phyloP scores from a whole-genome alignment of 2,329 filamentous ascomycete species.

The Domatiomyces globalis region DNA sequence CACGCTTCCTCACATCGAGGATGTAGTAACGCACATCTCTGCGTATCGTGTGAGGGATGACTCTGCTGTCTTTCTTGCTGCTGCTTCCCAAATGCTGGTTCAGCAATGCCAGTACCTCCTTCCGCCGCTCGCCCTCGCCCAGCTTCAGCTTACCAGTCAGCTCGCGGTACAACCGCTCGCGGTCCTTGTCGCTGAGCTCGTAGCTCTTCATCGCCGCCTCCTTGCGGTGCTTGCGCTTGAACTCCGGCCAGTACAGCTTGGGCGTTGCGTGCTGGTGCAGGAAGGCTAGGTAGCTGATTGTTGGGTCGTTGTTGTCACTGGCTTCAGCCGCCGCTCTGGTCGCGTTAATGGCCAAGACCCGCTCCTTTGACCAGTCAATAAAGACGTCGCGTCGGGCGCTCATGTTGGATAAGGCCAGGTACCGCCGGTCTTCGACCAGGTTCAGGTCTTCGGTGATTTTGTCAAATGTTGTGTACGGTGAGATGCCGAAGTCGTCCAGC shows the following conservation, averaged over 20 bases:
- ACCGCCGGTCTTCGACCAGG: conserved; percentile 73
- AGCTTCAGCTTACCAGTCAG: conserved; percentile 33
- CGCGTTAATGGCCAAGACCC: conserved; percentile 58
- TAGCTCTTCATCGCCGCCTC: conserved; percentile 54
- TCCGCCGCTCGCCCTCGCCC: conserved; percentile 32
- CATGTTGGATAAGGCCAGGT: conserved; percentile 70
- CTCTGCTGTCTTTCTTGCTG: conserved; percentile 1
- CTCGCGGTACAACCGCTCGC: conserved; percentile 36
- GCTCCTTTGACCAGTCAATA: conserved; percentile 67
- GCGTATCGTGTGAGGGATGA: conserved; percentile 6
- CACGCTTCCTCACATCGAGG: conserved; percentile 9
- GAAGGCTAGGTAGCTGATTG: conserved; percentile 67
- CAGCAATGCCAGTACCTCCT: conserved; percentile 31
- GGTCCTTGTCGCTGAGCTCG: conserved; percentile 33
- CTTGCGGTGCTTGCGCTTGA: conserved; percentile 77
- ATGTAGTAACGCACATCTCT: conserved; percentile 14
- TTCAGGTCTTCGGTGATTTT: conserved; percentile 69
- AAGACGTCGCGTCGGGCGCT: conserved; percentile 69
- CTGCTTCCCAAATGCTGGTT: conserved; percentile 17
- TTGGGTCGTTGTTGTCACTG: conserved; percentile 62
- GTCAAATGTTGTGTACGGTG: conserved; percentile 84
- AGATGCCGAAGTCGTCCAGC: conserved; percentile 67
- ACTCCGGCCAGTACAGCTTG: conserved; percentile 95
- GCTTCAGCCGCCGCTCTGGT: conserved; percentile 33
- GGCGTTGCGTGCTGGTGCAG: conserved; percentile 69